Evolutionary conservation across 2,329 filamentous ascomycete genomes (phyloP).

Genomic region (Neofusicoccum parvum): DNA sequence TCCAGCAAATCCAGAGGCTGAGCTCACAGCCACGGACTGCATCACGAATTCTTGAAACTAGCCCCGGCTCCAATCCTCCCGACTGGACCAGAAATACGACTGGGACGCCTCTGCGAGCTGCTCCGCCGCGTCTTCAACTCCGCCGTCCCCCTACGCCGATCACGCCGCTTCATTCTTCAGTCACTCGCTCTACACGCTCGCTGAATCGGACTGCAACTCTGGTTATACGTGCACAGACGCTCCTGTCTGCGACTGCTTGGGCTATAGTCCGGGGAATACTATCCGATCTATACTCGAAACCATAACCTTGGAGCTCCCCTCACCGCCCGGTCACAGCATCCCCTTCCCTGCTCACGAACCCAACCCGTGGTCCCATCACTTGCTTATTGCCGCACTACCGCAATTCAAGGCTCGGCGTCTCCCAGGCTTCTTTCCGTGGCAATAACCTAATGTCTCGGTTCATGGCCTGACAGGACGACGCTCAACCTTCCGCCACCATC

Average conservation of each 20-base stretch:
- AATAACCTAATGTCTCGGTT: slow-evolving; percentile 15
- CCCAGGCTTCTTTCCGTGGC: neutral
- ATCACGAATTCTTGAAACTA: slow-evolving; percentile 22
- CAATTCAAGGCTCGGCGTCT: slow-evolving; percentile 3
- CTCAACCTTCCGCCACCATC: neutral
- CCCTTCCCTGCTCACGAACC: slow-evolving; percentile 1
- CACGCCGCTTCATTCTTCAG: neutral
- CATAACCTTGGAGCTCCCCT: slow-evolving; percentile 6
- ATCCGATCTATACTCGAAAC: slow-evolving; percentile 22
- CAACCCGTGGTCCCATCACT: slow-evolving; percentile 2
- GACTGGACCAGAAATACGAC: slow-evolving; percentile 10
- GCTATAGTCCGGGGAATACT: slow-evolving; percentile 3
- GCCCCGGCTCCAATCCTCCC: slow-evolving; percentile 12
- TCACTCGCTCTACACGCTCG: slow-evolving; percentile 8
- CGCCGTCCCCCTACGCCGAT: neutral
- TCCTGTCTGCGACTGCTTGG: neutral
- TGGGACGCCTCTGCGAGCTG: neutral
- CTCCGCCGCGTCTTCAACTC: neutral
- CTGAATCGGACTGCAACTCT: neutral
- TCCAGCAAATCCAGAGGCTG: slow-evolving; percentile 17
- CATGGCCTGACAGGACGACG: slow-evolving; percentile 12
- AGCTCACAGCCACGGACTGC: slow-evolving; percentile 20
- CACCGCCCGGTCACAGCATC: slow-evolving; percentile 17
- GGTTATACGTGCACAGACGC: slow-evolving; percentile 17
- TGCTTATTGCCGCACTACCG: slow-evolving; percentile 14